These are phyloP conservation scores for Triticum aestivum DNA, from an alignment of 176 grass and related monocot genomes.

Conservation along the genomic window IWGSC_CS_RefSeq_v2.1 NC_057796.1:55822809-55823308, in stretches of 20 bases:
- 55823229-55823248: background rate
- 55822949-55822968: background rate
- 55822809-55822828: background rate
- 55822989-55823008: background rate
- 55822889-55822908: too few species aligned
- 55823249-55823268: background rate
- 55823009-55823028: too few species aligned
- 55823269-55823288: background rate
- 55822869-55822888: background rate
- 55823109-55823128: too few species aligned
- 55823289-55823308: background rate
- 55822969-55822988: background rate
- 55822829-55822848: too few species aligned
- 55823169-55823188: background rate
- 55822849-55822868: too few species aligned
- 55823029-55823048: too few species aligned
- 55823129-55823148: too few species aligned
- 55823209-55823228: background rate
- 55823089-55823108: too few species aligned
- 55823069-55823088: too few species aligned
- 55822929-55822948: background rate
- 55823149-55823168: too few species aligned
- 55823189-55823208: background rate
- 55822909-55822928: background rate
- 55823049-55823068: too few species aligned